phyloP scores from a whole-genome alignment of 2,329 filamentous ascomycete species.

The Botrytis byssoidea region DNA sequence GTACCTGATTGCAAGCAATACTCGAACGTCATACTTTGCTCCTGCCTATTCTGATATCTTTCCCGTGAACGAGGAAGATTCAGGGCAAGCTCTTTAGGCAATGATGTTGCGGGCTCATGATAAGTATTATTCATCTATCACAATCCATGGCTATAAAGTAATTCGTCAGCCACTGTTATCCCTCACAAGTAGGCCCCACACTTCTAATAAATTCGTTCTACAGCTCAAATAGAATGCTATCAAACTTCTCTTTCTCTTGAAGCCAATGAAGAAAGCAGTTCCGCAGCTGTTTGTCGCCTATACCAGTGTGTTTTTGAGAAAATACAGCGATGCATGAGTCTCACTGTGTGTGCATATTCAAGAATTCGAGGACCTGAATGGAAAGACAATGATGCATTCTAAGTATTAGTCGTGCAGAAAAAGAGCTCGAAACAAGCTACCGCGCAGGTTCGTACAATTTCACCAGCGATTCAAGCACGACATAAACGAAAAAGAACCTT shows the following conservation, averaged over 20 bases:
- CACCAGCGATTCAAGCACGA: not conserved
- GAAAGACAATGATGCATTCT: not conserved
- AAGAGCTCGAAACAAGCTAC: rapidly evolving
- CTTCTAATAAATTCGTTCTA: not conserved
- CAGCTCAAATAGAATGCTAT: not conserved
- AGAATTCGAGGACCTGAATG: not conserved
- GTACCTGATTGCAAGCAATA: not conserved
- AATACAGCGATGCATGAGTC: not conserved
- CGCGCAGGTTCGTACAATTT: not conserved
- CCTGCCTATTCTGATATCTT: not conserved
- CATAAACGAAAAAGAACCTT: not conserved
- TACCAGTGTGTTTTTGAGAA: not conserved
- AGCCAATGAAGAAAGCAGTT: not conserved
- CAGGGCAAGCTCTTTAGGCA: not conserved
- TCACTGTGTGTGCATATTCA: rapidly evolving
- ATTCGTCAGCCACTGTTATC: not conserved
- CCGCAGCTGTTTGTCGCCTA: not conserved
- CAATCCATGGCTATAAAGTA: not conserved
- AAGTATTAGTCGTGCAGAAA: not conserved
- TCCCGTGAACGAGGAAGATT: rapidly evolving
- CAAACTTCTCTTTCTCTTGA: not conserved
- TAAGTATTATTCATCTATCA: not conserved
- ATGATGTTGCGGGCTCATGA: not conserved
- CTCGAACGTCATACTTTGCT: not conserved
- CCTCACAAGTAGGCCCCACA: not conserved